Base-by-base conservation (phyloP, 805 yeast genomes). In the Pichia californica region DNA sequence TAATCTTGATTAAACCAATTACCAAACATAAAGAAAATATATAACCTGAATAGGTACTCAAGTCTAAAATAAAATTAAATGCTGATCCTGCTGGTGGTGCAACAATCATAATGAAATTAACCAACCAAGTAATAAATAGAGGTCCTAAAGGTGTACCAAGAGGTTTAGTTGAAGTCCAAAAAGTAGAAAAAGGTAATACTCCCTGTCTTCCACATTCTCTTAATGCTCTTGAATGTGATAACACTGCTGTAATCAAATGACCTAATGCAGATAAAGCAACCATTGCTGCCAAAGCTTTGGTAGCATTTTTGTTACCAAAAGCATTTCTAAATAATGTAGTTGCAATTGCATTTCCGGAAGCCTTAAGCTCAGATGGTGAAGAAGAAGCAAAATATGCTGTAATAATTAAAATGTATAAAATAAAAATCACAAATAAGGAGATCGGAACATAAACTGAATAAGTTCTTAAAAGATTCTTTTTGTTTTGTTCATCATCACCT, bases 11-110 rank as follows among this genome's bases (percentile, higher is more conserved):
- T 52, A 81, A 66, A 16, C 85, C 95, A 41, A 72, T 54, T 15
- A 83, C 79, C 31, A 86, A 78, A 35, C 70, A 68, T 26, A 80
- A 67, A 60, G 85, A 82, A 55, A 86, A 82, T 40, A 86, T 81
- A 56, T 86, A 82, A 66, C 81, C 74, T 39, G 95, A 91, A 61
- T 86, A 86, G 2, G 91, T 79, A 53, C 84, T 81, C 67, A 87
- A 70, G 63, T 87, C 85, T 62, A 83, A 61, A 52, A 86, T 77
- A 59, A 87, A 83, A 62, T 83, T 82, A 67, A 83, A 86, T 37
- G 94, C 94, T 58, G 85, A 94, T 44, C 93, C 94, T 21, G 89
- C 85, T 16, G 93, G 91, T 34, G 87, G 86, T 4, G 91, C 93
- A 36, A 84, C 57, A 47, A 87, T 77, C 38, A 88, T 79, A 41